Evolutionary conservation across 129 eudicot genomes (phyloP).

Genomic region (Pseudognaphalium luteoalbum): DNA sequence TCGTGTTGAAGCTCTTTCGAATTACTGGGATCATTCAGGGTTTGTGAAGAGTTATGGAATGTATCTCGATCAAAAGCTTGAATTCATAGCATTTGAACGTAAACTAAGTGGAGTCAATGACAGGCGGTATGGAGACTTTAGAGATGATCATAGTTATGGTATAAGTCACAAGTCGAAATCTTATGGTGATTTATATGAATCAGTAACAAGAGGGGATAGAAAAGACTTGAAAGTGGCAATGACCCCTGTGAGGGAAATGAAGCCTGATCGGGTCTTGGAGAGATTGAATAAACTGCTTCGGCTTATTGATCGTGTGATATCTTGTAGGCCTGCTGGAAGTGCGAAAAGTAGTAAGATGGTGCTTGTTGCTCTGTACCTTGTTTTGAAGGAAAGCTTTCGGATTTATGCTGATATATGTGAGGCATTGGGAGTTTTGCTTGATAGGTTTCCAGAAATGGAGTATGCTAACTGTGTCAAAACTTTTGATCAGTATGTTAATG

Average conservation of each 20-base stretch:
- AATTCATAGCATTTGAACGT: slow-evolving; percentile 55
- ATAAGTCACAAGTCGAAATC: slow-evolving; percentile 42
- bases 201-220: slow-evolving; percentile 35
- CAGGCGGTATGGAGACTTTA: slow-evolving; percentile 39
- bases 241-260: slow-evolving; percentile 43
- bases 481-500: slow-evolving; percentile 60
- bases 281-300: slow-evolving; percentile 59
- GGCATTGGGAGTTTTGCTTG: slow-evolving; percentile 53
- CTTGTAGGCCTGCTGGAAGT: slow-evolving; percentile 63
- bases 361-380: slow-evolving; percentile 54
- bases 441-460: slow-evolving; percentile 64
- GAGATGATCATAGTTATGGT: slow-evolving; percentile 49
- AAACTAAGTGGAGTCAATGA: slow-evolving; percentile 44
- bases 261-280: slow-evolving; percentile 54
- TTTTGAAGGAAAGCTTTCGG: slow-evolving; percentile 67
- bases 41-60: slow-evolving; percentile 64
- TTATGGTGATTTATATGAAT: slow-evolving; percentile 50
- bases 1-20: slow-evolving; percentile 65
- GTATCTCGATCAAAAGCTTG: slow-evolving; percentile 74
- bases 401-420: slow-evolving; percentile 65
- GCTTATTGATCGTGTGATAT: slow-evolving; percentile 59
- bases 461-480: slow-evolving; percentile 60
- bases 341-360: slow-evolving; percentile 68
- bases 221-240: slow-evolving; percentile 36
- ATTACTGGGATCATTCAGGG: slow-evolving; percentile 80